These are phyloP conservation scores for Starmerella geochares DNA, from an alignment of 805 yeast genomes.

Conservation along the genomic window DNA sequence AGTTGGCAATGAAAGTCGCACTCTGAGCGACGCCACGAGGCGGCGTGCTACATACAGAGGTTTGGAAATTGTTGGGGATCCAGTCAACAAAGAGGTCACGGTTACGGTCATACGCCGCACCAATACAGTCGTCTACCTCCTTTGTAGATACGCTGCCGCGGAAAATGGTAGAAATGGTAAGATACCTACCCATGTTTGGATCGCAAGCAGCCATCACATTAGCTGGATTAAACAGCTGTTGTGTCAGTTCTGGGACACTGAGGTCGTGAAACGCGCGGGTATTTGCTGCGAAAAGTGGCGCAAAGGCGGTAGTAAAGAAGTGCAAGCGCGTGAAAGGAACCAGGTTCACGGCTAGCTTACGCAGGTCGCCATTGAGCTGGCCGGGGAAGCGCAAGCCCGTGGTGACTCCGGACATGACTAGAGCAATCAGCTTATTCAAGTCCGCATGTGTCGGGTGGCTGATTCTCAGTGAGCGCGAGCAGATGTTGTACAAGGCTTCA, in stretches of 20 bases:
- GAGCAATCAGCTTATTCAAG: slow-evolving; percentile 72
- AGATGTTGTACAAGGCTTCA: slow-evolving; percentile 85
- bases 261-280: slow-evolving; percentile 76
- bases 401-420: slow-evolving; percentile 93
- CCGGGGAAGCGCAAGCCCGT: slow-evolving; percentile 93
- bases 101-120: slow-evolving; percentile 73
- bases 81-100: slow-evolving; percentile 81
- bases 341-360: slow-evolving; percentile 87
- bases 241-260: slow-evolving; percentile 86
- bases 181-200: slow-evolving; percentile 83
- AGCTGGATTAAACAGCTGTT: slow-evolving; percentile 84
- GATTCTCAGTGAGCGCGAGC: slow-evolving; percentile 74
- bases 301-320: slow-evolving; percentile 92
- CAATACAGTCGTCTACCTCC: slow-evolving; percentile 93
- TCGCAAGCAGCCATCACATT: slow-evolving; percentile 96
- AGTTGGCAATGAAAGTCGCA: slow-evolving; percentile 89
- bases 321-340: slow-evolving; percentile 95
- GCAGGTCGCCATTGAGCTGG: slow-evolving; percentile 83
- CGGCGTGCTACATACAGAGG: slow-evolving; percentile 87
- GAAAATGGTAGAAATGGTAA: slow-evolving; percentile 89
- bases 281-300: slow-evolving; percentile 77
- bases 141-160: slow-evolving; percentile 88
- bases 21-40: slow-evolving; percentile 79
- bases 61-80: slow-evolving; percentile 95
- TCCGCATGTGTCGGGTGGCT: slow-evolving; percentile 70